A percentile compares a stretch with the other conserved stretches of the same genome.
Evolutionary conservation across 371 early-diverging fungal genomes (phyloP).

Genomic region (Apophysomyces elegans): DNA sequence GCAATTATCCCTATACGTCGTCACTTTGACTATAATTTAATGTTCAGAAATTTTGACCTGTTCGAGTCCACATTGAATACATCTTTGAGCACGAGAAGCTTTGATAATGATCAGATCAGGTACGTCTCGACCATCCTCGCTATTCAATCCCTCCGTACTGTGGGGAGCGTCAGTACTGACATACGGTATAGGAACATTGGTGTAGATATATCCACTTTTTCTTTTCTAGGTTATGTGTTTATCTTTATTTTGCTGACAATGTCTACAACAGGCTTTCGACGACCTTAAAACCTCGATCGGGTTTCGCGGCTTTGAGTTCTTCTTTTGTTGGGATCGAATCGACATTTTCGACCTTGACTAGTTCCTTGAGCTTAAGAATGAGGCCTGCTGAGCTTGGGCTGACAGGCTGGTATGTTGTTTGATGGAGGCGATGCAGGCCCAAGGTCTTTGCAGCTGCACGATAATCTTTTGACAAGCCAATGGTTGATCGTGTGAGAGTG

Average conservation of each 20-base stretch:
- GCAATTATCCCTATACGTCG: too few species aligned
- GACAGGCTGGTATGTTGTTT: slow-evolving; percentile 65
- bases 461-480: slow-evolving; percentile 59
- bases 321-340: slow-evolving; percentile 54
- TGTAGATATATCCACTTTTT: too few species aligned
- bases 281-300: slow-evolving; percentile 61
- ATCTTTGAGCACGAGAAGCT: too few species aligned
- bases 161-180: too few species aligned
- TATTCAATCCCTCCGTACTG: too few species aligned
- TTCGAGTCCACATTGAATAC: too few species aligned
- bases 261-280: slow-evolving; percentile 52
- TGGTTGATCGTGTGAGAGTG: slow-evolving; percentile 62
- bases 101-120: too few species aligned
- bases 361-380: slow-evolving; percentile 82
- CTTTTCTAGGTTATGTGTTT: background rate
- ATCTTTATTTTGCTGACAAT: background rate
- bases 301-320: slow-evolving; percentile 41
- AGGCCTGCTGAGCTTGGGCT: slow-evolving; percentile 71
- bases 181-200: too few species aligned
- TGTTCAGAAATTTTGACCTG: too few species aligned
- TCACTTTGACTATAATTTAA: too few species aligned
- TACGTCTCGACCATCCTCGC: too few species aligned
- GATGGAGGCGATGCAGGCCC: slow-evolving; percentile 59
- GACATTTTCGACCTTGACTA: slow-evolving; percentile 74
- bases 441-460: slow-evolving; percentile 61